A percentile compares a stretch with the other conserved stretches of the same genome.
Evolutionary conservation across 2,329 filamentous ascomycete genomes (phyloP).

Genomic region (Colletotrichum sp.): DNA sequence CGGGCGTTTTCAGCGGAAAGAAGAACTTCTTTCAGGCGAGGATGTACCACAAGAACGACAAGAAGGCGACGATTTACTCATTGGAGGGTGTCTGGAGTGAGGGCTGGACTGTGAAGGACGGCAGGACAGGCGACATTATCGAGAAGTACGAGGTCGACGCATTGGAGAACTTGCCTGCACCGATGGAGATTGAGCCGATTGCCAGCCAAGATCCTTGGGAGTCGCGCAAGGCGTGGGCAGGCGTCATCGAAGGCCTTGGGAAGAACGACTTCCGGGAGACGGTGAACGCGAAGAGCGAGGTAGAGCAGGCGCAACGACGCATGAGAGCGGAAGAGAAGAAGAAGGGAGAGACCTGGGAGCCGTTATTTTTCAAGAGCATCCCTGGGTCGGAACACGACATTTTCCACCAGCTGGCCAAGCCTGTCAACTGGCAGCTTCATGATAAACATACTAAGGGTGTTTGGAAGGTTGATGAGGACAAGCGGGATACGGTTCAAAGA

Average conservation of each 20-base stretch:
- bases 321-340: slow-evolving; percentile 72
- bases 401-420: slow-evolving; percentile 35
- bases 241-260: slow-evolving; percentile 75
- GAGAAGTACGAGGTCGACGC: slow-evolving; percentile 42
- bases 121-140: slow-evolving; percentile 33
- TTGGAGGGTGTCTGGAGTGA: slow-evolving; percentile 22
- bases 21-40: slow-evolving; percentile 51
- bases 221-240: slow-evolving; percentile 79
- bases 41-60: slow-evolving; percentile 43
- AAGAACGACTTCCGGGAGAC: slow-evolving; percentile 77
- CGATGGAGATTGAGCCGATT: slow-evolving; percentile 49
- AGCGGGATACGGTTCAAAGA: slow-evolving; percentile 26
- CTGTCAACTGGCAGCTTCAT: slow-evolving; percentile 31
- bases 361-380: slow-evolving; percentile 37
- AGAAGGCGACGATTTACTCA: slow-evolving; percentile 30
- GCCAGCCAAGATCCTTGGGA: slow-evolving; percentile 81
- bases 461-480: slow-evolving; percentile 36
- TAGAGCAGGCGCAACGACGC: slow-evolving; percentile 82
- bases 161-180: slow-evolving; percentile 32
- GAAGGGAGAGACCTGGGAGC: slow-evolving; percentile 45
- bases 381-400: slow-evolving; percentile 29
- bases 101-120: slow-evolving; percentile 33
- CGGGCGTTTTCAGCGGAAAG: slow-evolving; percentile 48
- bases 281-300: slow-evolving; percentile 74
- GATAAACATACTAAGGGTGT: slow-evolving; percentile 42